phyloP scores from a whole-genome alignment of 305 asterid genomes.

The Salvia sclarea region DNA sequence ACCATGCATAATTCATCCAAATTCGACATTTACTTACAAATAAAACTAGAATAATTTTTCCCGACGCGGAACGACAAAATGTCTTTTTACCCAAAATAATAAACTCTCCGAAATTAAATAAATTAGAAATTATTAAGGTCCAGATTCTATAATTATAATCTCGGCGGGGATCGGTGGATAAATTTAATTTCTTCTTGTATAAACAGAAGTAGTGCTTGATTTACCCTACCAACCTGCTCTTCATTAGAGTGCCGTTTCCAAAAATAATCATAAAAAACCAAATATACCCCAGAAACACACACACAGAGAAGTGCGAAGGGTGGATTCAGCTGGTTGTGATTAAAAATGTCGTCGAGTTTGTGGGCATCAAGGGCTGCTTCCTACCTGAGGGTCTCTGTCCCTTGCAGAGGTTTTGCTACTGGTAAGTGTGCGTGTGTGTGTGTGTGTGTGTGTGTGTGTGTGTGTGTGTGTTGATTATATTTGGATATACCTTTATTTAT shows the following conservation, averaged over 20 bases:
- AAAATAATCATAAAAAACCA: constrained; percentile 3
- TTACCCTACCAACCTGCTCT: constrained; percentile 34
- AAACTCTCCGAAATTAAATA: too few relatives aligned
- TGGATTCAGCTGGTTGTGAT: constrained; percentile 26
- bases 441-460: neutral
- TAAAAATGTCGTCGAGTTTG: constrained; percentile 67
- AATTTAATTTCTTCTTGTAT: neutral
- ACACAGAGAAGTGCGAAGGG: constrained; percentile 30
- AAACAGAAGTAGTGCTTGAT: neutral
- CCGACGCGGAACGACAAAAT: too few relatives aligned
- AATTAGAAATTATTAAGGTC: neutral
- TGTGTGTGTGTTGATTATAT: neutral
- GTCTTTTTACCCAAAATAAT: too few relatives aligned
- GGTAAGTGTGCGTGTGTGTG: constrained; percentile 41
- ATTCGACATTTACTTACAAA: too few relatives aligned
- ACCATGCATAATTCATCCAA: too few relatives aligned
- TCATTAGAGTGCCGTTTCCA: constrained; percentile 12
- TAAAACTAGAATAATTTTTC: too few relatives aligned
- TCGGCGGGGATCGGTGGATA: constrained; percentile 16
- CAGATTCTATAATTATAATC: neutral
- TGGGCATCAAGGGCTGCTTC: constrained; percentile 93
- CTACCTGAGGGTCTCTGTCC: constrained; percentile 73
- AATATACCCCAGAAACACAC: constrained; percentile 11
- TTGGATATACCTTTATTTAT: constrained; percentile 1
- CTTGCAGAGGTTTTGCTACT: constrained; percentile 81